A percentile compares a stretch with the other conserved stretches of the same genome.
phyloP scores from a whole-genome alignment of 2,329 filamentous ascomycete species.

The Beauveria asiatica region DNA sequence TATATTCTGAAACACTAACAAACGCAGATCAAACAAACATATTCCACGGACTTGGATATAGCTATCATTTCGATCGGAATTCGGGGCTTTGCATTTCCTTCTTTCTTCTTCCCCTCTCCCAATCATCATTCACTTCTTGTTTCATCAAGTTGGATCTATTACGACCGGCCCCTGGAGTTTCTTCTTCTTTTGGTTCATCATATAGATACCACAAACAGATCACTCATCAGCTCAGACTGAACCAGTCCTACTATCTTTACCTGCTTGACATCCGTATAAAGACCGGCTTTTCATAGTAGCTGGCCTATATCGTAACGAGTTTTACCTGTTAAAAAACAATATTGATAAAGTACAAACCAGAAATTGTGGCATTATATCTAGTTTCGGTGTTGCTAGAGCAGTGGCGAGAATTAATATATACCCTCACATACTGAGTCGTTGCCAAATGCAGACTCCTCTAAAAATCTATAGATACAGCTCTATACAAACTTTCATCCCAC shows the following conservation, averaged over 20 bases:
- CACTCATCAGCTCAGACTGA: background rate
- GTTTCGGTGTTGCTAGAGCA: background rate
- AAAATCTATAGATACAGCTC: background rate
- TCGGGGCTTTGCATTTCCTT: background rate
- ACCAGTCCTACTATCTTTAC: background rate
- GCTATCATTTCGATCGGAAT: background rate
- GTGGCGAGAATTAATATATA: background rate
- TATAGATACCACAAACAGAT: conserved; percentile 5
- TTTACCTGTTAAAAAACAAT: too few relatives aligned
- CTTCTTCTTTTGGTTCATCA: background rate
- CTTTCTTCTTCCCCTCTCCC: background rate
- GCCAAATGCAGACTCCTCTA: background rate
- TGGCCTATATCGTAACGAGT: too few relatives aligned
- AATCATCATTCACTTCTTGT: background rate
- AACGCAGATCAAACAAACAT: too few relatives aligned
- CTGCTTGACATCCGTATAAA: background rate
- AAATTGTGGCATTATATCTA: background rate
- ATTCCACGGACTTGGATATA: too few relatives aligned
- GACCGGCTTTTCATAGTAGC: too few relatives aligned
- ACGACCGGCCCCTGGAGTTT: background rate
- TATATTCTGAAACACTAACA: too few relatives aligned
- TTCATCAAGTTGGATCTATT: background rate
- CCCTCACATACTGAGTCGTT: too few relatives aligned
- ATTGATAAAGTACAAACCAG: too few relatives aligned
- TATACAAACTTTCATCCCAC: background rate